Conservation (phyloP, 148 eudicot species). For the Pharnaceum exiguum region DNA sequence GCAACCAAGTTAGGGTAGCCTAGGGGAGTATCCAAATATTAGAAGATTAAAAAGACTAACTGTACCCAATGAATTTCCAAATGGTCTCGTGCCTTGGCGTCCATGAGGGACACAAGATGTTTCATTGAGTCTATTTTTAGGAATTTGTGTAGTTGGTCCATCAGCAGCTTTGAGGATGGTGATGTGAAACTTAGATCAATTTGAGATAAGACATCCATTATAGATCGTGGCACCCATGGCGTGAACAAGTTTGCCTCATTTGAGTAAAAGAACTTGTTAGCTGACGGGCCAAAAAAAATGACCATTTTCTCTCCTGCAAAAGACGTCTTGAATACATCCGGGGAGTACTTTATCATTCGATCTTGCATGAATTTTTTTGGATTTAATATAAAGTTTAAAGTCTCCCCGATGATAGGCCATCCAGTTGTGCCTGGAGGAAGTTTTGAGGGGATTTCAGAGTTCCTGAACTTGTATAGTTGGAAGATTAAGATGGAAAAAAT, state of each 20-base stretch:
- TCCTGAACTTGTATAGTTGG: too few relatives aligned
- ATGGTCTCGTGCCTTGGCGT: neutral
- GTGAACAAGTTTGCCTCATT: neutral
- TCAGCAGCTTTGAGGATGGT: neutral
- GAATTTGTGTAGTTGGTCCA: neutral
- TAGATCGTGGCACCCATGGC: neutral
- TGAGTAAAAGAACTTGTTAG: conserved; percentile 1
- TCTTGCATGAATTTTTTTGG: too few relatives aligned
- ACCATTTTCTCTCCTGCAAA: neutral
- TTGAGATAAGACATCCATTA: neutral
- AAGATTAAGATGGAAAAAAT: too few relatives aligned
- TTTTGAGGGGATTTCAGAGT: too few relatives aligned
- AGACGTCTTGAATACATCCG: neutral
- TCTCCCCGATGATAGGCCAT: too few relatives aligned
- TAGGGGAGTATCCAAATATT: too few relatives aligned
- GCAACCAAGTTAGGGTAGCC: too few relatives aligned
- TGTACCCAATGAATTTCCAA: neutral
- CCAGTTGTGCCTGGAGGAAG: too few relatives aligned
- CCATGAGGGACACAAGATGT: neutral
- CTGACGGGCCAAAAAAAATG: too few relatives aligned
- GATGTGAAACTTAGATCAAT: neutral
- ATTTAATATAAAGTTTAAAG: too few relatives aligned
- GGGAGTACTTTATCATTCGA: too few relatives aligned
- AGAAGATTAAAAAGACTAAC: too few relatives aligned
- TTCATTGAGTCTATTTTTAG: neutral